Evolutionary conservation across 2,329 filamentous ascomycete species (phyloP), one percentile per base, ranked within the genome.

Genomic region (Xylariales sp.): DNA sequence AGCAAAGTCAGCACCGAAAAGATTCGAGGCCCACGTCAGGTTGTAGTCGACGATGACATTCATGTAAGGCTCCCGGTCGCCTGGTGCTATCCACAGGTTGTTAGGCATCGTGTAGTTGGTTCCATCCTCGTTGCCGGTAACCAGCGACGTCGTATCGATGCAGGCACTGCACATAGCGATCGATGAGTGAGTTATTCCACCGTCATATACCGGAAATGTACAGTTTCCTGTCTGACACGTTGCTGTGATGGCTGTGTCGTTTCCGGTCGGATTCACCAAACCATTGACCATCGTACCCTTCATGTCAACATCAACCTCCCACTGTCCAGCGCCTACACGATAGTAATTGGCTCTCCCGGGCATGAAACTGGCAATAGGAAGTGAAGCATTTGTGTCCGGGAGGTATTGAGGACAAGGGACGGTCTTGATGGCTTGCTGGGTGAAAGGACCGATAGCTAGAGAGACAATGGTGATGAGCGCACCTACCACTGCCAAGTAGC

Each of bases 241-340:
- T 4, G 46, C 45, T 12, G 43, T 33, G 25, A 52, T 47, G 5
- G 37, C 41, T 6, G 38, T 29, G 36, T 54, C 50, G 29, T 50
- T 42, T 15, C 51, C 43, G 2, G 33, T 38, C 2, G 54, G 54
- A 18, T 55, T 49, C 3, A 47, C 50, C 13, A 59, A 40, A 5
- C 48, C 56, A 24, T 55, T 48, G 35, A 59, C 42, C 50, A 59
- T 55, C 13, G 53, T 40, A 18, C 50, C 49, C 38, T 57, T 58
- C 52, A 59, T 56, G 33, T 56, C 56, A 2, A 49, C 42, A 30
- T 51, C 48, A 5, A 54, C 19, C 25, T 57, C 45, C 16, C 40
- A 56, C 4, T 10, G 6, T 2, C 52, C 51, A 1, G 48, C 49
- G 4, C 39, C 47, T 7, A 48, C 21, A 0, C 46, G 44, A 24